Conservation (phyloP, 306 rosid species). For the Ammopiptanthus mongolicus region DNA sequence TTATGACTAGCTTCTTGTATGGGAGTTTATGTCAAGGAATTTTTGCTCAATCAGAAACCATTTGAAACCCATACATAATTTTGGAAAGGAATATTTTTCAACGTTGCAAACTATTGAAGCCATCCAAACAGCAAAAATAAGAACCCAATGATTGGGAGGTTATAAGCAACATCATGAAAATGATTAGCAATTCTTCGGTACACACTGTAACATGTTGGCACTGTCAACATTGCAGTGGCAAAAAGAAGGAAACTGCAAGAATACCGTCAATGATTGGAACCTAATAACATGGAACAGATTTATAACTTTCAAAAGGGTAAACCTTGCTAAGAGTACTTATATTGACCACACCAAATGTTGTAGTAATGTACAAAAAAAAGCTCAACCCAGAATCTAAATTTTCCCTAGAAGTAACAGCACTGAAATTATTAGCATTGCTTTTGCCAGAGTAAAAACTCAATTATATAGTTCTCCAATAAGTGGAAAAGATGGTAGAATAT, state of each 20-base stretch:
- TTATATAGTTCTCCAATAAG: not conserved
- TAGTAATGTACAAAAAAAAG: not conserved
- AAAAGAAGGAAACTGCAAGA: not conserved
- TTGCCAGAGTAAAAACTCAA: not conserved
- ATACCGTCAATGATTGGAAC: not conserved
- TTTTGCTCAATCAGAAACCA: not conserved
- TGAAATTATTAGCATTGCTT: not conserved
- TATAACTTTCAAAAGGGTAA: not conserved
- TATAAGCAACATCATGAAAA: not conserved
- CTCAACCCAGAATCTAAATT: not conserved
- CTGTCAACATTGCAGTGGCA: not conserved
- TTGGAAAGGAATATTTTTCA: not conserved
- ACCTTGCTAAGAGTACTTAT: not conserved
- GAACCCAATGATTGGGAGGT: not conserved
- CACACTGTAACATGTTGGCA: not conserved
- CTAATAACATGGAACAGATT: not conserved
- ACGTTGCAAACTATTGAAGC: not conserved
- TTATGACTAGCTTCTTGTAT: not conserved
- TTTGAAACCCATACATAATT: not conserved
- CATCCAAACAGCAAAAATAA: not conserved
- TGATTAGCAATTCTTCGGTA: not conserved
- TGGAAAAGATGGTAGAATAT: too few species aligned
- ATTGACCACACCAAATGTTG: not conserved
- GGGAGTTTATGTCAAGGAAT: not conserved
- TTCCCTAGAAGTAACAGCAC: not conserved